Base-by-base conservation (phyloP, 192 early-diverging fungal species). In the Umbelopsis vinacea region DNA sequence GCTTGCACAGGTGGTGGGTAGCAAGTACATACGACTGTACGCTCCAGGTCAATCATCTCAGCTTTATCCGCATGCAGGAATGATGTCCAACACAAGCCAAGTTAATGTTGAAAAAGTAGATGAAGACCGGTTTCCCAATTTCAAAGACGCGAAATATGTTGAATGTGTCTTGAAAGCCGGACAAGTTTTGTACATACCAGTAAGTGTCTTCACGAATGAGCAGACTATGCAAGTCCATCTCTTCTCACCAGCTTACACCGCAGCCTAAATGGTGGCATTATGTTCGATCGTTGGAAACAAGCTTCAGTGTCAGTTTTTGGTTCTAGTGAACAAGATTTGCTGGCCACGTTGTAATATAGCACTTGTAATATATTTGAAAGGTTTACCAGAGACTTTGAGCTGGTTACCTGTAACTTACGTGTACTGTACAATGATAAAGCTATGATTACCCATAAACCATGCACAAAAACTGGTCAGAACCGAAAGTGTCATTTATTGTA, bases 241-340 rank as follows among this genome's bases (percentile, higher is more conserved):
- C 4, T 74, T 46, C 57, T 53, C 37, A 71, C 37, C 35, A 15
- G 11, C 40, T 57, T 38, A 12, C 60, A 57, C 48, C 29, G 23
- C 71, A 90, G 88, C 89, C 89, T 35, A 84, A 85, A 6, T 97
- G 93, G 92, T 97, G 95, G 95, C 95, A 97, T 74, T 94, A 91
- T 75, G 92, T 97, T 35, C 82, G 86, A 66, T 90, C 93, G 11
- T 76, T 94, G 35, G 87, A 82, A 10, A 82, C 78, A 4, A 96
- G 94, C 70, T 91, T 92, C 52, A 95, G 93, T 74, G 85, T 97
- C 10, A 94, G 93, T 73, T 92, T 94, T 73, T 97, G 95, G 95
- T 97, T 95, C 46, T 79, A 48, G 69, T 48, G 6, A 29, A 37
- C 46, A 19, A n/a, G 52, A 14, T 6, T 37, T 19, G 29, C 17